These are phyloP conservation scores for Aspergillus carbonarius DNA, from an alignment of 2,329 filamentous ascomycete species.

Conservation along the genomic window DNA sequence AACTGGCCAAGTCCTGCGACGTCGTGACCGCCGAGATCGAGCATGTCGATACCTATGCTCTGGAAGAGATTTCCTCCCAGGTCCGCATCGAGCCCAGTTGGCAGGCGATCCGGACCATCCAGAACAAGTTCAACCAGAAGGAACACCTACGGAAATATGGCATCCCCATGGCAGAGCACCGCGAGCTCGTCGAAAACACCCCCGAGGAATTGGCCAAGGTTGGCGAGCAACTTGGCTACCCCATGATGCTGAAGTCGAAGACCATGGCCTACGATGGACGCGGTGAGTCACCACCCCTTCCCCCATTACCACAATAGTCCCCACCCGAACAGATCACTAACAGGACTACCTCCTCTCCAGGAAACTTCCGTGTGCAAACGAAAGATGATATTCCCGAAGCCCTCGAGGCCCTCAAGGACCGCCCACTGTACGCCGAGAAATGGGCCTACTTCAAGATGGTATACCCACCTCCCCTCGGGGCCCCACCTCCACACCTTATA, in stretches of 20 bases:
- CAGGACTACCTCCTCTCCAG: slow-evolving; percentile 30
- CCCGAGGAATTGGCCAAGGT: slow-evolving; percentile 63
- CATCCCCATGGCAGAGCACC: slow-evolving; percentile 71
- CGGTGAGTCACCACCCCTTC: slow-evolving; percentile 49
- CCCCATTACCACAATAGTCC: not conserved
- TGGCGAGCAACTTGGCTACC: slow-evolving; percentile 68
- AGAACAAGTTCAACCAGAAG: slow-evolving; percentile 93
- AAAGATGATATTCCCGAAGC: slow-evolving; percentile 64
- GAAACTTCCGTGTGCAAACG: slow-evolving; percentile 65
- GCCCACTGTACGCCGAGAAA: slow-evolving; percentile 83
- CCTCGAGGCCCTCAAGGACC: slow-evolving; percentile 63
- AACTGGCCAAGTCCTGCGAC: slow-evolving; percentile 74
- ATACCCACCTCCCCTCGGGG: not conserved
- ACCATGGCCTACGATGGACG: slow-evolving; percentile 92
- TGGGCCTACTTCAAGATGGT: slow-evolving; percentile 77
- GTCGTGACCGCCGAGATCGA: slow-evolving; percentile 93
- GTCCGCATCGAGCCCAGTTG: slow-evolving; percentile 76
- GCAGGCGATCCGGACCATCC: slow-evolving; percentile 82
- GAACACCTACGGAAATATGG: slow-evolving; percentile 67
- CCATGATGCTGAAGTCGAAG: slow-evolving; percentile 88
- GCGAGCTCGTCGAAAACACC: slow-evolving; percentile 62
- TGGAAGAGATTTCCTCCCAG: slow-evolving; percentile 74
- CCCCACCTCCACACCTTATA: not conserved
- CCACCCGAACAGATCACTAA: not conserved
- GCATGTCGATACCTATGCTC: slow-evolving; percentile 85